Percentiles rank a stretch among this genome's conserved stretches.
These are phyloP conservation scores for Volvox carteri DNA, from an alignment of 163 green algal species.

Conservation along the genomic window DNA sequence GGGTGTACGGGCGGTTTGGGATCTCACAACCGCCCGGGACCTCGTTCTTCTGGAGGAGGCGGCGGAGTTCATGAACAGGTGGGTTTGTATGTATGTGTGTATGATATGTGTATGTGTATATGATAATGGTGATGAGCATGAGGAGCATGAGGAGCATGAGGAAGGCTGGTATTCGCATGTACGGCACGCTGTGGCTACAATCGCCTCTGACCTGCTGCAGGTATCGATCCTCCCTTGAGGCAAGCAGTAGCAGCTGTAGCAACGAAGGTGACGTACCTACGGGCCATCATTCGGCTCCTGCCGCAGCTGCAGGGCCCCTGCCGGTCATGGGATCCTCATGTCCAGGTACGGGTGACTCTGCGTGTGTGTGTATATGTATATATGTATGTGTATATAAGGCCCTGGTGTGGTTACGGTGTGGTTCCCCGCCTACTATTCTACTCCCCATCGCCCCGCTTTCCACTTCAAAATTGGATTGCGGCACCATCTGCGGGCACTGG, in stretches of 20 bases:
- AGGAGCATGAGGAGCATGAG: background rate
- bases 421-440: too few relatives aligned
- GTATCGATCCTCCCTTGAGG: background rate
- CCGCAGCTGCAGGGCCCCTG: slow-evolving; percentile 49
- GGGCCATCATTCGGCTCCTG: background rate
- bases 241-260: background rate
- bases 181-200: background rate
- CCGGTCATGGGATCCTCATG: slow-evolving; percentile 65
- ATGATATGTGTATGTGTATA: background rate
- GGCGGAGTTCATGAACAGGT: slow-evolving; percentile 90
- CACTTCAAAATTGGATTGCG: too few relatives aligned
- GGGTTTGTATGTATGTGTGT: too few relatives aligned
- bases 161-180: background rate
- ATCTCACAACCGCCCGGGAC: slow-evolving; percentile 79
- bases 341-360: slow-evolving; percentile 60
- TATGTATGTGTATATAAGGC: too few relatives aligned
- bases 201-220: background rate
- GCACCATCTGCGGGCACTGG: too few relatives aligned
- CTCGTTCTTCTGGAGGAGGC: slow-evolving; percentile 88
- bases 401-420: too few relatives aligned
- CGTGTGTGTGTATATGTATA: too few relatives aligned
- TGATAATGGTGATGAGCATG: background rate
- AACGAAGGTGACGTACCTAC: background rate
- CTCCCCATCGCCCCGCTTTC: too few relatives aligned
- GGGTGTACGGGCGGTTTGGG: slow-evolving; percentile 85